Percentiles rank a stretch among this genome's conserved stretches.
These are phyloP conservation scores for Neohortaea acidophila DNA, from an alignment of 495 filamentous ascomycete species.

Conservation along the genomic window DNA sequence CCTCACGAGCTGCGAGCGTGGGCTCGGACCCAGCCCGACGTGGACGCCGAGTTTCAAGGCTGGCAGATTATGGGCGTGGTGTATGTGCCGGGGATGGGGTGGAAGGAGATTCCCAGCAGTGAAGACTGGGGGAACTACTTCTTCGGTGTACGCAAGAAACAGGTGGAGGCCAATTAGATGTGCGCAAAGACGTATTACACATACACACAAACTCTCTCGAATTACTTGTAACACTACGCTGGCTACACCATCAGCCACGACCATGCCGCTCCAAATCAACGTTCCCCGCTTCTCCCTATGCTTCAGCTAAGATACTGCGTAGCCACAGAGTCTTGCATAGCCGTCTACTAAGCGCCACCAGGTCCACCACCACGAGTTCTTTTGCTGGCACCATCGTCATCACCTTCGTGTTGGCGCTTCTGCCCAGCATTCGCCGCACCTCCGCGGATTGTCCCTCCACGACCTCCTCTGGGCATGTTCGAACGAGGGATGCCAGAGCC, in stretches of 20 bases:
- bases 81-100: conserved; percentile 81
- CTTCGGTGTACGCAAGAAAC: conserved; percentile 58
- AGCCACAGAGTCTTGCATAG: no score
- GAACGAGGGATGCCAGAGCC: no score
- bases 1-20: conserved; percentile 58
- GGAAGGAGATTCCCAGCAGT: conserved; percentile 67
- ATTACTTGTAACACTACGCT: no score
- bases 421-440: conserved; percentile 11
- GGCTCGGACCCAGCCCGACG: conserved; percentile 27
- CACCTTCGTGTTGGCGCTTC: conserved; percentile 14
- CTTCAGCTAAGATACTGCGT: no score
- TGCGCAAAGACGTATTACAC: no score
- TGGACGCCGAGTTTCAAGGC: conserved; percentile 32
- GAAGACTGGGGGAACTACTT: conserved; percentile 95
- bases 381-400: conserved; percentile 11
- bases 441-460: no score
- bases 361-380: conserved; percentile 11
- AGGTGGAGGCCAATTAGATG: no score
- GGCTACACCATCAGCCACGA: no score
- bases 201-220: no score
- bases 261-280: no score
- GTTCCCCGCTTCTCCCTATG: no score
- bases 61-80: conserved; percentile 68
- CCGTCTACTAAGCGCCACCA: conserved; percentile 1
- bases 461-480: no score